Conservation (phyloP, 2,329 filamentous ascomycete species). For the Fusarium pseudograminearum region DNA sequence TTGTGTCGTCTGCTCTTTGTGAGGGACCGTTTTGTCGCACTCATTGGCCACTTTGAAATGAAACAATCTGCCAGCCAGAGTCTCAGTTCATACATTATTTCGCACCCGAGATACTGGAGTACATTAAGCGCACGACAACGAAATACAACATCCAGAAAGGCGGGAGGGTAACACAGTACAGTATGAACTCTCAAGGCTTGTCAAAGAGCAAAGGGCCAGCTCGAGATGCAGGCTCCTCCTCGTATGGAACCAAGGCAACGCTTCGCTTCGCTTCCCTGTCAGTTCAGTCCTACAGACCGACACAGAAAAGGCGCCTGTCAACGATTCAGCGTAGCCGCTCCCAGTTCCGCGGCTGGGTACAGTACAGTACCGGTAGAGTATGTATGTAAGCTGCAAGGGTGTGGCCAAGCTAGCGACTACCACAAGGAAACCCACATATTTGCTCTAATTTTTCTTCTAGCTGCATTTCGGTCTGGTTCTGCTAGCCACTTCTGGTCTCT, state of each 20-base stretch:
- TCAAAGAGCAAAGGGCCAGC: neutral
- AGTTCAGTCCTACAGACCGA: slow-evolving; percentile 25
- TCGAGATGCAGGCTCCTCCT: slow-evolving; percentile 17
- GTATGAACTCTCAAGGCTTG: slow-evolving; percentile 11
- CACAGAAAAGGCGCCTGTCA: slow-evolving; percentile 38
- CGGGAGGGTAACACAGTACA: slow-evolving; percentile 29
- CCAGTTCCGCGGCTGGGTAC: slow-evolving; percentile 32
- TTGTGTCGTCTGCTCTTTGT: slow-evolving; percentile 14
- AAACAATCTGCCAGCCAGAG: slow-evolving; percentile 18
- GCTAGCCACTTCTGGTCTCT: slow-evolving; percentile 12
- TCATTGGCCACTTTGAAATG: slow-evolving; percentile 30
- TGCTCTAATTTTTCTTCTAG: slow-evolving; percentile 47
- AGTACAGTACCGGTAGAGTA: slow-evolving; percentile 14
- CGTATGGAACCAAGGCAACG: slow-evolving; percentile 4
- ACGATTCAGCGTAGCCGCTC: slow-evolving; percentile 30
- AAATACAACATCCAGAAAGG: neutral
- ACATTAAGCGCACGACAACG: slow-evolving; percentile 30
- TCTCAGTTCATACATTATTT: slow-evolving; percentile 13
- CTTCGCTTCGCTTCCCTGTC: slow-evolving; percentile 15
- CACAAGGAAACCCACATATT: slow-evolving; percentile 36
- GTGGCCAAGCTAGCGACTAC: slow-evolving; percentile 30
- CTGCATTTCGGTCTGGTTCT: slow-evolving; percentile 30
- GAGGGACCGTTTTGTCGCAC: slow-evolving; percentile 5
- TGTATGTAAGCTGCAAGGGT: slow-evolving; percentile 13
- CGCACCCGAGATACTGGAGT: neutral